These are phyloP conservation scores for Wickerhamiella cacticola DNA, from an alignment of 805 yeast genomes.

Conservation along the genomic window DNA sequence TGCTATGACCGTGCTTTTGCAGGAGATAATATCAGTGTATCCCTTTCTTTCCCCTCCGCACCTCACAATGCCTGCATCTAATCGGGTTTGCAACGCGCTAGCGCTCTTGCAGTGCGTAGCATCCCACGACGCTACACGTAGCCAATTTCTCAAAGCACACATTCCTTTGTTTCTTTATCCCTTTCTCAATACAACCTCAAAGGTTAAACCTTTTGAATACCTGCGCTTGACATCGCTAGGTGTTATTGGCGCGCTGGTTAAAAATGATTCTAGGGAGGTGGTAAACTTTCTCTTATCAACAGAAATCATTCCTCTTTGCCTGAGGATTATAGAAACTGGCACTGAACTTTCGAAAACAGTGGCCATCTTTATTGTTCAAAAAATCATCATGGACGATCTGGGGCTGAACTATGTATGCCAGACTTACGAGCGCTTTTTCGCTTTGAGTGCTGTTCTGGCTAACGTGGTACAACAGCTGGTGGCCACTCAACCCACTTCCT, in stretches of 20 bases:
- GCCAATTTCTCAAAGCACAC: conserved; percentile 74
- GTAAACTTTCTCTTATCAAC: conserved; percentile 86
- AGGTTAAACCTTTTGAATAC: conserved; percentile 88
- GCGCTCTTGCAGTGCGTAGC: conserved; percentile 95
- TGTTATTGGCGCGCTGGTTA: conserved; percentile 92
- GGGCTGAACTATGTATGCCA: conserved; percentile 90
- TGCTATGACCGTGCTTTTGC: conserved; percentile 81
- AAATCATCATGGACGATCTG: conserved; percentile 79
- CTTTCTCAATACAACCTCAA: conserved; percentile 79
- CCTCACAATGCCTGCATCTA: conserved; percentile 73
- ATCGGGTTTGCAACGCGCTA: conserved; percentile 89
- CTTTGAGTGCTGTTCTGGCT: conserved; percentile 78
- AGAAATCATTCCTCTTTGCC: conserved; percentile 88
- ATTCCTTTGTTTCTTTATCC: conserved; percentile 89
- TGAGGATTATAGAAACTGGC: conserved; percentile 89
- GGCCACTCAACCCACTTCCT: conserved; percentile 49
- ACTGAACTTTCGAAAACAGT: conserved; percentile 91
- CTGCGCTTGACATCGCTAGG: conserved; percentile 86
- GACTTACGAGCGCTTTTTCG: conserved; percentile 86
- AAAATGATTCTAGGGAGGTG: conserved; percentile 91
- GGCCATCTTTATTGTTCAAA: conserved; percentile 90
- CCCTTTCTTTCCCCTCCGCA: conserved; percentile 82
- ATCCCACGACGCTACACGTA: conserved; percentile 82
- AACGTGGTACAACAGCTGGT: conserved; percentile 81
- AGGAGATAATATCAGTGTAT: conserved; percentile 82